A percentile compares a stretch with the other conserved stretches of the same genome.
These are phyloP conservation scores for Candida golubevii DNA, from an alignment of 805 yeast species.

Conservation along the genomic window DNA sequence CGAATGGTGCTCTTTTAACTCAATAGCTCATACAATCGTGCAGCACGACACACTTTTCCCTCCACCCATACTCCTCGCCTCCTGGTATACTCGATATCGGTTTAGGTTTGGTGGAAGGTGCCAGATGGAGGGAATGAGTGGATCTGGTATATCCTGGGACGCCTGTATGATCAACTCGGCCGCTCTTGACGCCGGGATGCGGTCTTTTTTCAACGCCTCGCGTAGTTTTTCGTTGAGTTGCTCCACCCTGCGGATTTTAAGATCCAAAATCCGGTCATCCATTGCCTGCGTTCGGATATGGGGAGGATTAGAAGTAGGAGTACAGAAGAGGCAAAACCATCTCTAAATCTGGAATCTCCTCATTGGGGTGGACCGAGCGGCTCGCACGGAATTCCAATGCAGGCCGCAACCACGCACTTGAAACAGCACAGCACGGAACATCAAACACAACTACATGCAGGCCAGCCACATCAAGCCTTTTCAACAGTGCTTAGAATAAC, in stretches of 20 bases:
- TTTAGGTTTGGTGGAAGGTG: slow-evolving; percentile 30
- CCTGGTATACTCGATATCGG: slow-evolving; percentile 26
- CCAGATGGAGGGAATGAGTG: slow-evolving; percentile 45
- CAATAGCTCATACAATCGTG: slow-evolving; percentile 20
- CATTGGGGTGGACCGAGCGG: slow-evolving; percentile 4
- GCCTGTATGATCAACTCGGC: slow-evolving; percentile 44
- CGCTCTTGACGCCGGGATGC: slow-evolving; percentile 64
- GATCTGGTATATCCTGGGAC: slow-evolving; percentile 43
- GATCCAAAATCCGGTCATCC: slow-evolving; percentile 41
- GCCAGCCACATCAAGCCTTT: too few relatives aligned
- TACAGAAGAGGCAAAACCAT: slow-evolving; percentile 4
- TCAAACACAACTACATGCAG: too few relatives aligned
- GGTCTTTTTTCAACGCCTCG: slow-evolving; percentile 47
- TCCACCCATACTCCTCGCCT: slow-evolving; percentile 10
- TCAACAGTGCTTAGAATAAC: too few relatives aligned
- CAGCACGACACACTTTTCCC: slow-evolving; percentile 24
- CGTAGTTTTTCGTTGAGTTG: slow-evolving; percentile 53
- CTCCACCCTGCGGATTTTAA: slow-evolving; percentile 58
- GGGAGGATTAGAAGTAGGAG: not conserved
- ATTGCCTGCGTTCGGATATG: slow-evolving; percentile 11
- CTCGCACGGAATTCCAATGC: not conserved
- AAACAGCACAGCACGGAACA: too few relatives aligned
- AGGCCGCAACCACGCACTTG: too few relatives aligned
- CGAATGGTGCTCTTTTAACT: too few relatives aligned
- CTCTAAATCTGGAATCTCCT: slow-evolving; percentile 4